Conservation (phyloP, 768 basidiomycete species). For the Russula virescens region DNA sequence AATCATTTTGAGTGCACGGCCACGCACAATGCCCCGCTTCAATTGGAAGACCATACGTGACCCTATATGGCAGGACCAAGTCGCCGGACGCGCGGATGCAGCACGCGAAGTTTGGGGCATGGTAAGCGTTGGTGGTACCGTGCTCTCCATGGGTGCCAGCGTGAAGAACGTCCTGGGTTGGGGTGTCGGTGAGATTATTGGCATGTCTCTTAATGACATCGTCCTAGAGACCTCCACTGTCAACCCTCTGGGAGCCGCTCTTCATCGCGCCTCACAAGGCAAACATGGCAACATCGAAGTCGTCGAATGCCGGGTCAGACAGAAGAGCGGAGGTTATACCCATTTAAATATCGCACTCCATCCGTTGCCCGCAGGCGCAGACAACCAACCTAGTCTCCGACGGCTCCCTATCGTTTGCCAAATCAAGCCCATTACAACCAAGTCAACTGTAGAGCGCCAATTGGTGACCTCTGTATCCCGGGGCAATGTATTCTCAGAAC, state of each 20-base stretch:
- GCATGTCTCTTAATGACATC: slow-evolving; percentile 40
- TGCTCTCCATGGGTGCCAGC: slow-evolving; percentile 46
- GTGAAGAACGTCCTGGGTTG: slow-evolving; percentile 64
- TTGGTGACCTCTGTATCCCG: slow-evolving; percentile 20
- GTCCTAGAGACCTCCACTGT: slow-evolving; percentile 24
- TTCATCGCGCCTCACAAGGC: slow-evolving; percentile 18
- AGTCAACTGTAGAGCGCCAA: slow-evolving; percentile 10
- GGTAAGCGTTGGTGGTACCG: slow-evolving; percentile 40
- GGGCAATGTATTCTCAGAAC: slow-evolving; percentile 63
- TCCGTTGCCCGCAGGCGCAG: slow-evolving; percentile 19
- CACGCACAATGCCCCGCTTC: slow-evolving; percentile 57
- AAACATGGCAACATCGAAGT: slow-evolving; percentile 10
- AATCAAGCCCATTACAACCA: slow-evolving; percentile 23
- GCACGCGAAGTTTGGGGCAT: slow-evolving; percentile 51
- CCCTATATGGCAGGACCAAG: slow-evolving; percentile 27
- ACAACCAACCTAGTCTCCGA: slow-evolving; percentile 10
- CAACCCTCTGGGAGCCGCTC: slow-evolving; percentile 22
- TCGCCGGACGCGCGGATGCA: slow-evolving; percentile 24
- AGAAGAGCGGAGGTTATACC: slow-evolving; percentile 8
- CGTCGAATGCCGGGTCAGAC: slow-evolving; percentile 17
- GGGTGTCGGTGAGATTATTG: slow-evolving; percentile 47
- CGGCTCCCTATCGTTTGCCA: slow-evolving; percentile 27
- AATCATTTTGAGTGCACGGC: slow-evolving; percentile 82
- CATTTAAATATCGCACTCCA: slow-evolving; percentile 19
- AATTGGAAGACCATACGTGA: slow-evolving; percentile 52